Evolutionary conservation across 2,329 filamentous ascomycete species (phyloP).

Genomic region (Elsinoe batatas): DNA sequence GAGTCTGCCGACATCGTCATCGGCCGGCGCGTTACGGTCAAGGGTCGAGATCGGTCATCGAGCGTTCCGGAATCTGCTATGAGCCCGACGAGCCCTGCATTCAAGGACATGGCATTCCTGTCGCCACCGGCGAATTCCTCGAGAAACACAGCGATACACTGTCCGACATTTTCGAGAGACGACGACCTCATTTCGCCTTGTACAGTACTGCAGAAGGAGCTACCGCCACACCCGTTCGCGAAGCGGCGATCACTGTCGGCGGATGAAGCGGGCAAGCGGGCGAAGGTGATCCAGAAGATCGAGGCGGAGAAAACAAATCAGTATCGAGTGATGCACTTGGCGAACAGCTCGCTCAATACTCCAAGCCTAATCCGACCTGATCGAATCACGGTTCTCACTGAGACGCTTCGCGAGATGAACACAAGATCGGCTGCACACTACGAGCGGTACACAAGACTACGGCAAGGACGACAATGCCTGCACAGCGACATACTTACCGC

Average conservation of each 20-base stretch:
- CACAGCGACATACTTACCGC: constrained; percentile 11
- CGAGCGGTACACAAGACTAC: constrained; percentile 10
- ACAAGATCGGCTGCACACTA: constrained; percentile 1
- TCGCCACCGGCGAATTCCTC: background rate
- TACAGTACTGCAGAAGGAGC: background rate
- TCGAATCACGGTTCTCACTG: background rate
- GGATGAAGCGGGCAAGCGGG: constrained; percentile 1
- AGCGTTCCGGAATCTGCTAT: constrained; percentile 6
- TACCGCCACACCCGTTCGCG: background rate
- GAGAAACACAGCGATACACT: background rate
- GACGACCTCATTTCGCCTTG: background rate
- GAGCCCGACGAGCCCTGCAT: background rate
- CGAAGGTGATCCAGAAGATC: background rate
- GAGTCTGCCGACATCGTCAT: constrained; percentile 12
- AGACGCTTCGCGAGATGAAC: constrained; percentile 7
- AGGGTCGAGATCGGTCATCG: constrained; percentile 1
- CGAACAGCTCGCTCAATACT: background rate
- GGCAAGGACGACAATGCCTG: constrained; percentile 10
- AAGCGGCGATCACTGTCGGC: constrained; percentile 5
- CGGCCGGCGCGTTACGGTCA: constrained; percentile 8
- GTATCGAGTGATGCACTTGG: constrained; percentile 6
- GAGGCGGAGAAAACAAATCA: background rate
- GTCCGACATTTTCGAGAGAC: background rate
- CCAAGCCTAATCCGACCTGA: background rate
- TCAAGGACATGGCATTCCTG: background rate